Percentiles rank a stretch among this genome's conserved stretches.
phyloP scores from a whole-genome alignment of 148 eudicot genomes.

The Simmondsia chinensis region DNA sequence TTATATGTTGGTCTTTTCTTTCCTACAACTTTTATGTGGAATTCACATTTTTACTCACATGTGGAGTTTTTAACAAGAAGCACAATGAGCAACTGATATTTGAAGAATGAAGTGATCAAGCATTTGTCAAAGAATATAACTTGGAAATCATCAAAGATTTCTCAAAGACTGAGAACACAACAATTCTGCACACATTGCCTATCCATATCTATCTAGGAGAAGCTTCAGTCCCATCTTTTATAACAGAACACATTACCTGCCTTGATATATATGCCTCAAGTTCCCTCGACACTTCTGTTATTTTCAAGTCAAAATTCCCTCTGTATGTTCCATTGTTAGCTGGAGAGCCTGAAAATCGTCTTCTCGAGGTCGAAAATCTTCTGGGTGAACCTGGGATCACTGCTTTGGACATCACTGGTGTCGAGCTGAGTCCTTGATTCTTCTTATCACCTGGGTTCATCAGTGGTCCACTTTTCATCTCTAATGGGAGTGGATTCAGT shows the following conservation, averaged over 20 bases:
- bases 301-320: slow-evolving; percentile 63
- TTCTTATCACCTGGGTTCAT: slow-evolving; percentile 21
- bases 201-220: slow-evolving; percentile 43
- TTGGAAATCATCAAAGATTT: slow-evolving; percentile 10
- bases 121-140: too few relatives aligned
- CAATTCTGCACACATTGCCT: neutral
- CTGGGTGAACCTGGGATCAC: slow-evolving; percentile 37
- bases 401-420: slow-evolving; percentile 26
- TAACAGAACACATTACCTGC: slow-evolving; percentile 61
- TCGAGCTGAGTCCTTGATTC: slow-evolving; percentile 12
- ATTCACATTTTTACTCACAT: too few relatives aligned
- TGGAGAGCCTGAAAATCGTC: slow-evolving; percentile 72
- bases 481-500: slow-evolving; percentile 70
- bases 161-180: slow-evolving; percentile 47
- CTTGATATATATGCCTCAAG: slow-evolving; percentile 73
- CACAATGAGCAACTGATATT: too few relatives aligned
- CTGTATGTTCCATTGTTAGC: slow-evolving; percentile 39
- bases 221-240: slow-evolving; percentile 47
- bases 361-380: slow-evolving; percentile 71
- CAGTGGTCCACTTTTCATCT: slow-evolving; percentile 59
- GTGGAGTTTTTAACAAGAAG: too few relatives aligned
- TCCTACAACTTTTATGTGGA: too few relatives aligned
- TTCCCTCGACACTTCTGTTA: slow-evolving; percentile 74
- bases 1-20: too few relatives aligned
- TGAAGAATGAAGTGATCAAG: too few relatives aligned